Conservation (phyloP, 805 yeast genomes). For the Lipomyces orientalis region DNA sequence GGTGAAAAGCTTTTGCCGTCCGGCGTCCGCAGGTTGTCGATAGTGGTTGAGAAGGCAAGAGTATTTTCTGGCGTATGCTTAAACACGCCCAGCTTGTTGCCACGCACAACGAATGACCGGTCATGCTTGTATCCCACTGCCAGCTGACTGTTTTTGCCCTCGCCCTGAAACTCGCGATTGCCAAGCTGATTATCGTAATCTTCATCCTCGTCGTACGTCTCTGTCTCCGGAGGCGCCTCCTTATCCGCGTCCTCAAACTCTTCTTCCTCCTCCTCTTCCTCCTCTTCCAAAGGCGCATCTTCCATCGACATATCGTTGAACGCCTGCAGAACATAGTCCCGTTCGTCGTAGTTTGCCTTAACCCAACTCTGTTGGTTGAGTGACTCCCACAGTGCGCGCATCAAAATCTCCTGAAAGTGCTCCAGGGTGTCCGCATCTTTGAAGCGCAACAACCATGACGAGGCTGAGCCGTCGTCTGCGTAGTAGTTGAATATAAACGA, state of each 20-base stretch:
- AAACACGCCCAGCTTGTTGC: conserved; percentile 80
- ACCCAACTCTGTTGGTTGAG: conserved; percentile 59
- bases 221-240: conserved; percentile 12
- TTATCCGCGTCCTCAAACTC: conserved; percentile 35
- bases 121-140: conserved; percentile 74
- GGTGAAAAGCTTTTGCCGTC: conserved; percentile 62
- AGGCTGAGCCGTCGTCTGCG: conserved; percentile 48
- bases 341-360: conserved; percentile 52
- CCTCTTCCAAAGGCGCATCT: conserved; percentile 45
- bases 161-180: conserved; percentile 45
- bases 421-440: conserved; percentile 49
- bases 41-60: conserved; percentile 69
- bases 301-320: conserved; percentile 51
- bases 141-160: conserved; percentile 64
- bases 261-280: conserved; percentile 46
- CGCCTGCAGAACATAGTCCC: conserved; percentile 63
- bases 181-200: conserved; percentile 50
- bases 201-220: conserved; percentile 39
- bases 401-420: conserved; percentile 59
- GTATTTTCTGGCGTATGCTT: conserved; percentile 56
- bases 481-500: conserved; percentile 72
- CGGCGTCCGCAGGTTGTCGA: conserved; percentile 60
- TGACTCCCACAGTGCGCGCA: conserved; percentile 65
- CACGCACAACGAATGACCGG: conserved; percentile 79
- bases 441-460: conserved; percentile 72